Evolutionary conservation across 2,329 filamentous ascomycete species (phyloP), one percentile per base, ranked within the genome.

Genomic region (Magnaporthiopsis rhizophila): DNA sequence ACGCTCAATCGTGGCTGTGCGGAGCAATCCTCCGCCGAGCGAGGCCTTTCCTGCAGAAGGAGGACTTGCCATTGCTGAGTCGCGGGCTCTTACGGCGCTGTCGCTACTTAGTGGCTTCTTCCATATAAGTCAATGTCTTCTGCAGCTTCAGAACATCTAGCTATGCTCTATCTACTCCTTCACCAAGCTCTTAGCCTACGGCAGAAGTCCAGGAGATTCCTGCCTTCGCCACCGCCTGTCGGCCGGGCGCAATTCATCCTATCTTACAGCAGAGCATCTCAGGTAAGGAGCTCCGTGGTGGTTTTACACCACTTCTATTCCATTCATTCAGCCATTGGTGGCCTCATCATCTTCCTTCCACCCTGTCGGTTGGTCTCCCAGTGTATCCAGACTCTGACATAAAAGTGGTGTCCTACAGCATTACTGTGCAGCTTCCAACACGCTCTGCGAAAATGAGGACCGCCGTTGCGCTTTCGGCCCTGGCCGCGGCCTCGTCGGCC

Each of bases 401-500:
- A 50, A 9, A 50, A 11, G 45, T 50, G 18, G 45, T n/a, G 21
- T 50, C 3, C 26, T 26, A 8, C 6, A 50, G 45, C 11, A 15
- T n/a, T 50, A n/a, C 4, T 34, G 32, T 50, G 45, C 45, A 50
- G 4, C 18, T n/a, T n/a, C 45, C 18, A 5, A 50, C 6, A 50
- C 18, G 18, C 21, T 50, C 18, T 11, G 6, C 21, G 18, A 50
- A 21, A 18, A 62, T 62, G 61, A 62, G 30, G 28, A 57, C 18
- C 30, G 50, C 53, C 26, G 28, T 26, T 24, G 28, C 56, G 12
- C 3, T 62, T 12, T 53, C 50, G 45, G 32, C 26, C 26, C n/a
- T 71, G 26, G 69, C 67, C 9, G 67, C 65, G 21, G 64, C 65
- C 26, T 70, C 69, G 38, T 62, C 65, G 30, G 70, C 70, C 36